These are phyloP conservation scores for Carex littledalei DNA, from an alignment of 176 grass and related monocot genomes.

Conservation along the genomic window DNA sequence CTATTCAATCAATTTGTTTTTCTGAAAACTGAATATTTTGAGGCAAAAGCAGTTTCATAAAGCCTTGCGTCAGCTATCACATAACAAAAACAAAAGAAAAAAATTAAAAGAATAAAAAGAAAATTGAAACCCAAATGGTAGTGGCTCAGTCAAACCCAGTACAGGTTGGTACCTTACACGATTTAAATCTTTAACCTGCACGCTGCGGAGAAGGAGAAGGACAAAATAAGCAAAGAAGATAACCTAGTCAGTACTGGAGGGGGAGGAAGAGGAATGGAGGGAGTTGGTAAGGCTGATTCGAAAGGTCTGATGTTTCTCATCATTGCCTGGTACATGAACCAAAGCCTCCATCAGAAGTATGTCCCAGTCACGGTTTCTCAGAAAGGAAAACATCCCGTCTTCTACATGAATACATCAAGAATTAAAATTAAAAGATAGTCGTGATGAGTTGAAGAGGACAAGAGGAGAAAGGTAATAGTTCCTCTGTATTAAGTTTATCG, in stretches of 20 bases:
- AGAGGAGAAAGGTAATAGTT: not conserved
- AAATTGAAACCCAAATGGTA: not conserved
- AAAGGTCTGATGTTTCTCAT: conserved; percentile 35
- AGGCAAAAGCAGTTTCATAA: too few relatives aligned
- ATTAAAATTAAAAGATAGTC: not conserved
- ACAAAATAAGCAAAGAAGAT: not conserved
- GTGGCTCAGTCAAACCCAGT: not conserved
- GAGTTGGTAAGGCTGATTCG: conserved; percentile 36
- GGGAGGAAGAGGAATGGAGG: conserved; percentile 3
- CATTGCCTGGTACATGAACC: conserved; percentile 57
- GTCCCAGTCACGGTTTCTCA: conserved; percentile 74
- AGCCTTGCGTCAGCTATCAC: too few relatives aligned
- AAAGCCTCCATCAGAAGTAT: conserved; percentile 69
- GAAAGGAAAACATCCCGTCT: conserved; percentile 64
- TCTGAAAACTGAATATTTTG: too few relatives aligned
- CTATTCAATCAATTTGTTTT: too few relatives aligned
- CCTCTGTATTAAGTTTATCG: not conserved
- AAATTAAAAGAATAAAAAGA: not conserved
- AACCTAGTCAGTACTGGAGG: conserved; percentile 19
- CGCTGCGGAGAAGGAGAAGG: not conserved
- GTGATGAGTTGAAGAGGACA: not conserved
- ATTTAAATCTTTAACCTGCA: not conserved
- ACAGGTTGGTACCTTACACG: not conserved
- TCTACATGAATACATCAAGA: conserved; percentile 28
- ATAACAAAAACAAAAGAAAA: not conserved